Conservation (phyloP, 148 eudicot genomes). For the Rhododendron griersonianum region DNA sequence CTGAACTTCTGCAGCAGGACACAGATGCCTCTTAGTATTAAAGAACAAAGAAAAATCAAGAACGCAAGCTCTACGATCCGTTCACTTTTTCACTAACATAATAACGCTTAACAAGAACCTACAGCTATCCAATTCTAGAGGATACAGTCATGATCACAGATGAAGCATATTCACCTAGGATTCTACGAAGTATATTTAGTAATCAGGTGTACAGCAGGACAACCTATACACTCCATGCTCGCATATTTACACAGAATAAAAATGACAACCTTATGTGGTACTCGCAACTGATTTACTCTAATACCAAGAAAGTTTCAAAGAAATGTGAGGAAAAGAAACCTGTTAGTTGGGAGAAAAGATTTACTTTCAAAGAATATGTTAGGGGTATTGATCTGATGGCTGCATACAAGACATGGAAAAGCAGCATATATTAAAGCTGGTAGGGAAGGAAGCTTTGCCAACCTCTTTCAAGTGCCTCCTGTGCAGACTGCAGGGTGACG, state of each 20-base stretch:
- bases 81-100: not conserved
- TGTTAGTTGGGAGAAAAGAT: not conserved
- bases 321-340: not conserved
- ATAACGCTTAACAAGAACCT: not conserved
- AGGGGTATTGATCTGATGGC: not conserved
- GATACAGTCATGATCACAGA: not conserved
- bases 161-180: not conserved
- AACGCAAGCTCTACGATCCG: not conserved
- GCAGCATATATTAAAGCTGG: not conserved
- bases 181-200: not conserved
- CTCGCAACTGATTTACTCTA: not conserved
- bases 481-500: constrained; percentile 55
- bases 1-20: constrained; percentile 52
- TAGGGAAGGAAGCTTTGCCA: not conserved
- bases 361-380: not conserved
- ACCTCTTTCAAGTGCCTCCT: constrained; percentile 85
- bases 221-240: not conserved
- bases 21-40: not conserved
- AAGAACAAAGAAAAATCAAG: not conserved
- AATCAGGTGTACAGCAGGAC: not conserved
- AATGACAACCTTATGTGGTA: not conserved
- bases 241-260: not conserved
- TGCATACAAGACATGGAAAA: not conserved
- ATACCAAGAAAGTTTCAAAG: not conserved
- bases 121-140: not conserved